Percentiles rank a stretch among this genome's conserved stretches.
phyloP scores from a whole-genome alignment of 202 grass and related monocot species.

The Hordeum pubiflorum region DNA sequence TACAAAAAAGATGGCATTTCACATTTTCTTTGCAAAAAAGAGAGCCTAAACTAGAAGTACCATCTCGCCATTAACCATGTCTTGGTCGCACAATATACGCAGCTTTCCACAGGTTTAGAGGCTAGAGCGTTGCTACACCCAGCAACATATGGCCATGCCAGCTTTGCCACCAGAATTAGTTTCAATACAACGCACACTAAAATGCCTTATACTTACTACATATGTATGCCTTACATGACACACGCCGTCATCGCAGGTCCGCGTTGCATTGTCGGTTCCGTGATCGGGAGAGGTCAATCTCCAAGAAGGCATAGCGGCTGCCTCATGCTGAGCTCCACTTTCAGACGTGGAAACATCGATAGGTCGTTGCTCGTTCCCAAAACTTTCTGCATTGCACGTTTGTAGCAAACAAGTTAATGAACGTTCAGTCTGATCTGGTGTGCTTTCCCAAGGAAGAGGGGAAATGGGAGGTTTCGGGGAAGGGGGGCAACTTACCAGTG shows the following conservation, averaged over 20 bases:
- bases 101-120: neutral
- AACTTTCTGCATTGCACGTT: constrained; percentile 55
- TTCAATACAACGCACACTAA: neutral
- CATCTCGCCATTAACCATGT: neutral
- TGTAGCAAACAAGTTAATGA: constrained; percentile 5
- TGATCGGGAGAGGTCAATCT: constrained; percentile 32
- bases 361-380: constrained; percentile 68
- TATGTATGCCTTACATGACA: neutral
- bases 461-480: neutral
- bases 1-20: neutral
- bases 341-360: constrained; percentile 49
- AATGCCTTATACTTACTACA: neutral
- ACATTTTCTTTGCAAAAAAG: neutral
- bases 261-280: neutral
- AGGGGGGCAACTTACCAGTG: constrained; percentile 43
- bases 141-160: neutral
- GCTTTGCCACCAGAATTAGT: constrained; percentile 1
- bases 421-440: neutral
- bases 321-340: constrained; percentile 93
- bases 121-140: neutral
- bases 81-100: neutral
- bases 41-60: neutral
- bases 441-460: neutral
- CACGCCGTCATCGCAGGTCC: neutral
- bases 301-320: constrained; percentile 87